Conservation (phyloP, 1,284 basidiomycete species). For the Lentinula novae-zelandiae region DNA sequence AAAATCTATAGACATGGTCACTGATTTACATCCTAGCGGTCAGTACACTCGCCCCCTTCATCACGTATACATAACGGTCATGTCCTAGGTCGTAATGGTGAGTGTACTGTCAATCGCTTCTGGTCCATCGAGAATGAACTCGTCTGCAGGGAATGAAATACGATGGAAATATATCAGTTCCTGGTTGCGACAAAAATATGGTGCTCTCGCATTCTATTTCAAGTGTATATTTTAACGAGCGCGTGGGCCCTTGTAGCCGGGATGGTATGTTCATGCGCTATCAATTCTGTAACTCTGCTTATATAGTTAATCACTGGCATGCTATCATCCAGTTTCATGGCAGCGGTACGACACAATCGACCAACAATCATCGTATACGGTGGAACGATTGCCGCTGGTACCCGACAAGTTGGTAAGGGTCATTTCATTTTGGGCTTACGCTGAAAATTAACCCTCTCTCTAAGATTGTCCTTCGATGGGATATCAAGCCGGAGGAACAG, state of each 20-base stretch:
- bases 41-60: background rate
- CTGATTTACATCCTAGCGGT: slow-evolving; percentile 3
- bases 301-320: background rate
- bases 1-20: background rate
- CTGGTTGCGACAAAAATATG: slow-evolving; percentile 93
- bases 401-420: slow-evolving; percentile 52
- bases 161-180: slow-evolving; percentile 82
- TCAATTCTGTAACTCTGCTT: background rate
- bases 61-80: background rate
- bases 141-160: slow-evolving; percentile 71
- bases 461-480: slow-evolving; percentile 76
- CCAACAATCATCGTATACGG: slow-evolving; percentile 86
- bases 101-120: slow-evolving; percentile 12
- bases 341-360: slow-evolving; percentile 79
- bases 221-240: background rate
- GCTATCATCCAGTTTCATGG: slow-evolving; percentile 56
- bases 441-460: background rate
- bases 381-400: slow-evolving; percentile 78
- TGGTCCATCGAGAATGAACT: background rate
- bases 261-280: slow-evolving; percentile 30
- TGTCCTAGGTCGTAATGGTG: slow-evolving; percentile 62
- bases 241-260: slow-evolving; percentile 24
- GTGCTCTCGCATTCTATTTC: slow-evolving; percentile 65
- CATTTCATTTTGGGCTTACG: background rate
- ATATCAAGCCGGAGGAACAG: slow-evolving; percentile 73